Conservation (phyloP, 345 rosid species). For the Melaleuca quinquenervia region DNA sequence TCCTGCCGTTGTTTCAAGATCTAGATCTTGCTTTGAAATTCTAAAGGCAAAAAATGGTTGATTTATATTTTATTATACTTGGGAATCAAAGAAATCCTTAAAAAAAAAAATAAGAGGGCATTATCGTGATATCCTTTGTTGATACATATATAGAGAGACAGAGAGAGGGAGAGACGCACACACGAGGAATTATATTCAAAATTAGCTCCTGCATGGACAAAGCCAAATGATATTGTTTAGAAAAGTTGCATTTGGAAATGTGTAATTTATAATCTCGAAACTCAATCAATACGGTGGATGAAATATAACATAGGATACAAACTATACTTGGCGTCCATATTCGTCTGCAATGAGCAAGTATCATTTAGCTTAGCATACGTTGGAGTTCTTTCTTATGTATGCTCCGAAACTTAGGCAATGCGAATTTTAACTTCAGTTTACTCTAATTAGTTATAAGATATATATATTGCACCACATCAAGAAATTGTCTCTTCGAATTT, state of each 20-base stretch:
- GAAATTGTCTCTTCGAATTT: not conserved
- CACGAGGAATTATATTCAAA: too few species aligned
- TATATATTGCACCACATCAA: not conserved
- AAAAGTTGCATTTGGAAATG: not conserved
- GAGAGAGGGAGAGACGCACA: too few species aligned
- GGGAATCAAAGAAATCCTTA: not conserved
- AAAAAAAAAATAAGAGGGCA: not conserved
- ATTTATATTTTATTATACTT: not conserved
- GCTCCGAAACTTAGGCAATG: not conserved
- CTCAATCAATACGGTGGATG: not conserved
- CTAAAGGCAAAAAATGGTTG: not conserved
- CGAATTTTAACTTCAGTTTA: not conserved
- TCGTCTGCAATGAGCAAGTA: not conserved
- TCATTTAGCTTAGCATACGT: not conserved
- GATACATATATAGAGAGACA: too few species aligned
- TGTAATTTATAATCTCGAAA: not conserved
- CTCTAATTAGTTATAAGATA: not conserved
- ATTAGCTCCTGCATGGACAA: not conserved
- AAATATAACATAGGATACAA: not conserved
- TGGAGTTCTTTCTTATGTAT: not conserved
- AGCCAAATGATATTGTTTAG: not conserved
- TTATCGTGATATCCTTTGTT: not conserved
- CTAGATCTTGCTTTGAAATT: not conserved
- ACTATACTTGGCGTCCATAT: not conserved
- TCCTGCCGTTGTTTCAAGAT: not conserved